These are phyloP conservation scores for Penicillium italicum DNA, from an alignment of 2,329 filamentous ascomycete species.

Conservation along the genomic window DNA sequence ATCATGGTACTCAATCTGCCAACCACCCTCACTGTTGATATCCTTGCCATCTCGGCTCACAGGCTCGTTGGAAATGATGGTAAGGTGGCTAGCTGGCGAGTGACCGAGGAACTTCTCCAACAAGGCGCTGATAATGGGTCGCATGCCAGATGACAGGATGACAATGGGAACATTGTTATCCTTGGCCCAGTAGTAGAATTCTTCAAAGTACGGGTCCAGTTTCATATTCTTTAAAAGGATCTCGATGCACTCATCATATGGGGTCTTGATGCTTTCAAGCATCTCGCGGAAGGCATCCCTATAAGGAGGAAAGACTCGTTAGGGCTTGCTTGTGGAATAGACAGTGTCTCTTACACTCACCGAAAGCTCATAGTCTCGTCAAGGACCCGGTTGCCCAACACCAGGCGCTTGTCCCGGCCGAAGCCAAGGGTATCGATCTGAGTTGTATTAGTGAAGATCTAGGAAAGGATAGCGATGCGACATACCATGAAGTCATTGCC, in stretches of 20 bases:
- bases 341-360: slow-evolving; percentile 30
- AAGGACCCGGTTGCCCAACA: slow-evolving; percentile 75
- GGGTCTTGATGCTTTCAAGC: slow-evolving; percentile 79
- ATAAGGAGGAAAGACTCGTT: slow-evolving; percentile 3
- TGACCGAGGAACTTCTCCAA: slow-evolving; percentile 78
- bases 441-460: slow-evolving; percentile 42
- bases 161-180: slow-evolving; percentile 85
- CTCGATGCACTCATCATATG: slow-evolving; percentile 77
- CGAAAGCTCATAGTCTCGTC: slow-evolving; percentile 68
- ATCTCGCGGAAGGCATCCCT: slow-evolving; percentile 82
- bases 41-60: slow-evolving; percentile 62
- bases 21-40: slow-evolving; percentile 76
- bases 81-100: slow-evolving; percentile 64
- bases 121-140: slow-evolving; percentile 80
- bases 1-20: slow-evolving; percentile 86
- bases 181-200: slow-evolving; percentile 80
- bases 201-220: slow-evolving; percentile 81
- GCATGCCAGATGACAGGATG: slow-evolving; percentile 88
- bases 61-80: slow-evolving; percentile 88
- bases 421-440: slow-evolving; percentile 88
- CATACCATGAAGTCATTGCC: slow-evolving; percentile 64
- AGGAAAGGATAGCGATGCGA: not conserved
- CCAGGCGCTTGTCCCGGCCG: slow-evolving; percentile 65
- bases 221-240: slow-evolving; percentile 77
- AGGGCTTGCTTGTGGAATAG: not conserved